Base-by-base conservation (phyloP, 1,284 basidiomycete species). In the Heliocybe sulcata region DNA sequence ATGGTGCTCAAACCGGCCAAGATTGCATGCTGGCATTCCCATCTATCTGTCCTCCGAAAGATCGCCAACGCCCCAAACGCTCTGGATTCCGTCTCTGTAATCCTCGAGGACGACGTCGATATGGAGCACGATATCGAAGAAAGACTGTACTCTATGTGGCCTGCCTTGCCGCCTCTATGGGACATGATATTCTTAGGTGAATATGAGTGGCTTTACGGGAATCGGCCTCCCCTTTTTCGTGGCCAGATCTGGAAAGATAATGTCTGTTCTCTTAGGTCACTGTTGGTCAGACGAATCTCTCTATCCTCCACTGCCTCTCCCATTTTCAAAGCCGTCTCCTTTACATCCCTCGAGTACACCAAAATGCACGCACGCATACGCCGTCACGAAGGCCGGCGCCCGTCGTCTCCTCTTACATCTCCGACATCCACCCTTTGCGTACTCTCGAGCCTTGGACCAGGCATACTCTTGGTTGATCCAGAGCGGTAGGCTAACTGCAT, bases 21-120 rank as follows among this genome's bases (percentile, higher is more conserved):
- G 56, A 65, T 89, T 35, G 85, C 86, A 14, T 88, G 84, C 66
- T 92, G 88, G 85, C 75, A 83, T 60, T 90, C 88, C 0, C 90
- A 92, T 67, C 60, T 84, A 20, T 70, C 71, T 29, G 74, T 80
- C 35, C 77, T 91, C 52, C 73, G 70, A 14, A 65, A 55, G 1
- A 72, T 83, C 31, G 74, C 77, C 12, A 63, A 68, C 27, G 48
- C 55, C 52, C 35, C 53, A 9, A 54, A 62, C 51, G 27, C 67
- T 69, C 52, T 53, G 61, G 35, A 60, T 62, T 23, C 45, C 58
- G 26, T 77, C 11, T 72, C 72, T 0, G 63, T 92, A 14, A 75
- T 92, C 19, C 70, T 92, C 19, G 89, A 92, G 69, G 90, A 92
- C 64, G 90, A 92, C 58, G 71, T 92, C 14, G 86, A 92, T 64